Evolutionary conservation across 2,329 filamentous ascomycete genomes (phyloP).

Genomic region (Calonectria hawksworthii): DNA sequence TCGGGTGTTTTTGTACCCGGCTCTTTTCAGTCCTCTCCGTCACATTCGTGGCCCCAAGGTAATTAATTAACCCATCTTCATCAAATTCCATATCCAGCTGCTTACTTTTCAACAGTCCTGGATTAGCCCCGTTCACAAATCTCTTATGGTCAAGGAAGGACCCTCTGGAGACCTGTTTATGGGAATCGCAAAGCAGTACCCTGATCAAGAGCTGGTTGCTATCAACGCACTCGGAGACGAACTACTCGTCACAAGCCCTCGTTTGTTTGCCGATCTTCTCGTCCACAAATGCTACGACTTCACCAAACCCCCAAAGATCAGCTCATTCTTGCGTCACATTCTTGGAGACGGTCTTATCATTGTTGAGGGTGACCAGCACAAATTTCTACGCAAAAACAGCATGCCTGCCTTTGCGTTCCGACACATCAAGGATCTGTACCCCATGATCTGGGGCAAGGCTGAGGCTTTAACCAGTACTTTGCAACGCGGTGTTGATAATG

Average conservation of each 20-base stretch:
- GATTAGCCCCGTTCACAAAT: conserved; percentile 35
- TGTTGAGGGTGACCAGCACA: conserved; percentile 80
- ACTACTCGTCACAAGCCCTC: conserved; percentile 41
- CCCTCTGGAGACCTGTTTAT: conserved; percentile 45
- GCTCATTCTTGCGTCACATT: conserved; percentile 64
- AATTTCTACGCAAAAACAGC: conserved; percentile 76
- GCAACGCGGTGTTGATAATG: conserved; percentile 54
- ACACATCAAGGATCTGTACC: conserved; percentile 78
- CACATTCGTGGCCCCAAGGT: conserved; percentile 41
- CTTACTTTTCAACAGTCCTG: conserved; percentile 26
- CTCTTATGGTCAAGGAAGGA: conserved; percentile 37
- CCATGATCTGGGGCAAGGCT: conserved; percentile 76
- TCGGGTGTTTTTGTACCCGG: conserved; percentile 37
- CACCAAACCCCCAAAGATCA: conserved; percentile 61
- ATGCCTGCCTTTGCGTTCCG: conserved; percentile 77
- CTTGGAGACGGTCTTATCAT: conserved; percentile 72
- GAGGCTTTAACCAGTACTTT: conserved; percentile 52
- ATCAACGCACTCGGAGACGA: conserved; percentile 37
- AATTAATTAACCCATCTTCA: too few relatives aligned
- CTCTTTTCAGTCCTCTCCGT: conserved; percentile 39
- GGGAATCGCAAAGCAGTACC: conserved; percentile 42
- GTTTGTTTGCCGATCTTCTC: conserved; percentile 43
- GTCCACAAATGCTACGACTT: conserved; percentile 65
- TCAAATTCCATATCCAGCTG: neutral
- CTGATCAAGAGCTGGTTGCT: conserved; percentile 39